Conservation (phyloP, 2,329 filamentous ascomycete genomes). For the Fusarium beomiforme region DNA sequence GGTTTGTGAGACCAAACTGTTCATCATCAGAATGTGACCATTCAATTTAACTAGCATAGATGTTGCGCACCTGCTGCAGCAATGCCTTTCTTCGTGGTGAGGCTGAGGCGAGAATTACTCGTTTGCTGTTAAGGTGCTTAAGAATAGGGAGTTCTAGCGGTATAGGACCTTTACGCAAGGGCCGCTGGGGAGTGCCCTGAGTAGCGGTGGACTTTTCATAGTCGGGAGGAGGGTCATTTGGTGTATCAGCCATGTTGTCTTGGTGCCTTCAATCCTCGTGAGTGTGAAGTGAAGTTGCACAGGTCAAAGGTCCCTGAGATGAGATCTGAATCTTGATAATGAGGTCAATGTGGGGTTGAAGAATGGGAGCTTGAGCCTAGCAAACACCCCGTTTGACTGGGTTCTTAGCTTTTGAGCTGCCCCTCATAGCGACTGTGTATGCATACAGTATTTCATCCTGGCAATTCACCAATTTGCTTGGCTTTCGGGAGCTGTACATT, state of each 20-base stretch:
- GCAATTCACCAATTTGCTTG: neutral
- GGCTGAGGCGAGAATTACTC: constrained; percentile 89
- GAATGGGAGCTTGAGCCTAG: constrained; percentile 33
- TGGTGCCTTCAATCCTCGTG: neutral
- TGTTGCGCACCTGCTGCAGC: constrained; percentile 69
- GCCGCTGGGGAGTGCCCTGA: constrained; percentile 45
- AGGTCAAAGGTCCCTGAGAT: neutral
- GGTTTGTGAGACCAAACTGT: constrained; percentile 79
- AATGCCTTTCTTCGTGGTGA: constrained; percentile 87
- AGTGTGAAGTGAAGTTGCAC: constrained; percentile 16
- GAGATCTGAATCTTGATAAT: constrained; percentile 25
- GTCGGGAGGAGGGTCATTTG: constrained; percentile 57
- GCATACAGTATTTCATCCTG: too few species aligned
- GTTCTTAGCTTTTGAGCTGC: constrained; percentile 21
- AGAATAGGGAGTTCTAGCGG: constrained; percentile 85
- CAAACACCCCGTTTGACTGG: constrained; percentile 34
- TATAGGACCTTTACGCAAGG: constrained; percentile 61
- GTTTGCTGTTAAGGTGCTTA: constrained; percentile 76
- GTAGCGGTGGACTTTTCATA: constrained; percentile 55
- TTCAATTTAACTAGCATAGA: too few species aligned
- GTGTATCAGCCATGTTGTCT: constrained; percentile 43
- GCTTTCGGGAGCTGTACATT: neutral
- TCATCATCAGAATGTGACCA: constrained; percentile 15
- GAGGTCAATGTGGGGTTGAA: constrained; percentile 43
- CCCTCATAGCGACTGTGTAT: constrained; percentile 23